Conservation (phyloP, 257 asterid genomes). For the Solanum dulcamara region DNA sequence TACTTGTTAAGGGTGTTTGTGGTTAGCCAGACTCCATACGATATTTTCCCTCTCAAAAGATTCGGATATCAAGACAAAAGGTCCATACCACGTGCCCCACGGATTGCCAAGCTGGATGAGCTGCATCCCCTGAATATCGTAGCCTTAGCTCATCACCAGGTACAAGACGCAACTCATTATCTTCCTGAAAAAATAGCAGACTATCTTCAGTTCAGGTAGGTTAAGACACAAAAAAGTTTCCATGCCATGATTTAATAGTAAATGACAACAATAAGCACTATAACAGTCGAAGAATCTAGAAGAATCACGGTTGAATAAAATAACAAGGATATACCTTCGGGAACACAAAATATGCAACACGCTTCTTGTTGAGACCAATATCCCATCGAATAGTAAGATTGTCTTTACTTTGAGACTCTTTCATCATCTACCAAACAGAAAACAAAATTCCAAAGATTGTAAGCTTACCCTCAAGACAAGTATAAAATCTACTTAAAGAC, state of each 20-base stretch:
- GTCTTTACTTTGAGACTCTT: slow-evolving; percentile 99
- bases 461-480: not conserved
- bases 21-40: not conserved
- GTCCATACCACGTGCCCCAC: slow-evolving; percentile 95
- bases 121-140: slow-evolving; percentile 94
- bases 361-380: slow-evolving; percentile 96
- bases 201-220: not conserved
- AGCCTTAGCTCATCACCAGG: slow-evolving; percentile 98
- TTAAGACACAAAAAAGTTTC: not conserved
- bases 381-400: slow-evolving; percentile 93
- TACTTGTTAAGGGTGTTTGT: not conserved
- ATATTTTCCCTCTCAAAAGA: not conserved
- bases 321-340: slow-evolving; percentile 56
- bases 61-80: not conserved
- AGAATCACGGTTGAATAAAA: not conserved
- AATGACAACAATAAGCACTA: not conserved
- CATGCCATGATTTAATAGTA: not conserved
- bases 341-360: slow-evolving; percentile 85
- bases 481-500: not conserved
- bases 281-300: not conserved
- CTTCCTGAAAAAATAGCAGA: slow-evolving; percentile 44
- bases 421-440: slow-evolving; percentile 71
- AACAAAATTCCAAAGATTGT: not conserved
- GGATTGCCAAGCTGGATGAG: slow-evolving; percentile 93
- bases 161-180: slow-evolving; percentile 95